A percentile compares a stretch with the other conserved stretches of the same genome.
Evolutionary conservation across 805 yeast species (phyloP).

Genomic region (Lachancea thermotolerans): DNA sequence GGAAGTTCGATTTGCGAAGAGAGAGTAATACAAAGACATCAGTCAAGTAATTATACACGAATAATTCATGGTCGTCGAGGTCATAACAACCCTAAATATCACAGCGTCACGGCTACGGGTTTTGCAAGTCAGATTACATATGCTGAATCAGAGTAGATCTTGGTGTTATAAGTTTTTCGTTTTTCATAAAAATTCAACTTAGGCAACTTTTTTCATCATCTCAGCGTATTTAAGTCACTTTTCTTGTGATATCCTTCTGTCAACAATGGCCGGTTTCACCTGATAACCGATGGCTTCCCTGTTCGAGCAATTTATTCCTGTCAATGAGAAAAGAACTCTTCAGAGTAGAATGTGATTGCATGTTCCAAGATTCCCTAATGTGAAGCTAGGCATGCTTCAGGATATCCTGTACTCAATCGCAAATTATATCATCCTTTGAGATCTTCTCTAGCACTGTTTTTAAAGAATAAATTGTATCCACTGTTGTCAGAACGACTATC

Average conservation of each 20-base stretch:
- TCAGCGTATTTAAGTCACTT: slow-evolving; percentile 1
- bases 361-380: slow-evolving; percentile 30
- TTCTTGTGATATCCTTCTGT: neutral
- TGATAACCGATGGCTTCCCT: slow-evolving; percentile 7
- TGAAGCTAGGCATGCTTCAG: slow-evolving; percentile 46
- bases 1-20: no score
- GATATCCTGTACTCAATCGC: slow-evolving; percentile 41
- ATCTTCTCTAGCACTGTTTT: no score
- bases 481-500: slow-evolving; percentile 1
- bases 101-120: no score
- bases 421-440: slow-evolving; percentile 45
- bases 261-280: slow-evolving; percentile 14
- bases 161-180: slow-evolving; percentile 33
- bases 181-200: slow-evolving; percentile 30
- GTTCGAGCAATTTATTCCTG: neutral
- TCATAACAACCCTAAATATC: no score
- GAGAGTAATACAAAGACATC: no score
- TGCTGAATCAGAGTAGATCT: slow-evolving; percentile 36
- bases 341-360: slow-evolving; percentile 34
- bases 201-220: slow-evolving; percentile 35
- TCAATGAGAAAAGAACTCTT: slow-evolving; percentile 3
- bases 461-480: neutral
- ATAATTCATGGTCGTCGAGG: no score
- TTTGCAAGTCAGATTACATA: neutral
- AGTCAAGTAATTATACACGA: no score